Conservation (phyloP, 768 basidiomycete genomes). For the Suillus paluster region DNA sequence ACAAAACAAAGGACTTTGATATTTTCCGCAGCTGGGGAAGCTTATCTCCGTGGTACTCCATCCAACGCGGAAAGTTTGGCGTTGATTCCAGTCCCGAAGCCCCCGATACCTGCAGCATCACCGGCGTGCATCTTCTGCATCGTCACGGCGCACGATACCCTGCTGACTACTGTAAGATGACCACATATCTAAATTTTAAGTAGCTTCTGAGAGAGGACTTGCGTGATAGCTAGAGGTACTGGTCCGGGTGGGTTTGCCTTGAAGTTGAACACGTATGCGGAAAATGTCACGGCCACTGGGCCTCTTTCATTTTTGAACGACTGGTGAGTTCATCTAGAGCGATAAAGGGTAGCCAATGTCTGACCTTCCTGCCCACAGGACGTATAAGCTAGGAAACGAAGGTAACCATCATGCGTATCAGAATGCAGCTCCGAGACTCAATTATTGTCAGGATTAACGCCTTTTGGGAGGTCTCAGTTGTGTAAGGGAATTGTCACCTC, state of each 20-base stretch:
- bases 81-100: constrained; percentile 68
- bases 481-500: constrained; percentile 48
- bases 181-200: constrained; percentile 17
- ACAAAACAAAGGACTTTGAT: constrained; percentile 52
- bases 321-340: constrained; percentile 52
- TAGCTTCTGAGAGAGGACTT: constrained; percentile 19
- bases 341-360: not conserved
- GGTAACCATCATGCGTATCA: constrained; percentile 37
- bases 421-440: constrained; percentile 16
- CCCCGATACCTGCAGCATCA: constrained; percentile 70
- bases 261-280: constrained; percentile 52
- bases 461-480: constrained; percentile 82
- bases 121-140: constrained; percentile 76
- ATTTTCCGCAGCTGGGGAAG: constrained; percentile 79
- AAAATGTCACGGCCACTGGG: constrained; percentile 60
- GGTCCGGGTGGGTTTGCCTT: constrained; percentile 55
- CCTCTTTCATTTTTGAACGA: constrained; percentile 73
- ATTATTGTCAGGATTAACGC: constrained; percentile 61
- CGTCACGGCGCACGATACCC: constrained; percentile 73
- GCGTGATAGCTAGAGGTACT: constrained; percentile 20
- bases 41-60: constrained; percentile 79
- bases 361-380: constrained; percentile 46
- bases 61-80: constrained; percentile 62
- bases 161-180: constrained; percentile 28
- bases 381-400: constrained; percentile 85